Base-by-base conservation (phyloP, 441 rosid species). In the Arabidopsis hybrid region DNA sequence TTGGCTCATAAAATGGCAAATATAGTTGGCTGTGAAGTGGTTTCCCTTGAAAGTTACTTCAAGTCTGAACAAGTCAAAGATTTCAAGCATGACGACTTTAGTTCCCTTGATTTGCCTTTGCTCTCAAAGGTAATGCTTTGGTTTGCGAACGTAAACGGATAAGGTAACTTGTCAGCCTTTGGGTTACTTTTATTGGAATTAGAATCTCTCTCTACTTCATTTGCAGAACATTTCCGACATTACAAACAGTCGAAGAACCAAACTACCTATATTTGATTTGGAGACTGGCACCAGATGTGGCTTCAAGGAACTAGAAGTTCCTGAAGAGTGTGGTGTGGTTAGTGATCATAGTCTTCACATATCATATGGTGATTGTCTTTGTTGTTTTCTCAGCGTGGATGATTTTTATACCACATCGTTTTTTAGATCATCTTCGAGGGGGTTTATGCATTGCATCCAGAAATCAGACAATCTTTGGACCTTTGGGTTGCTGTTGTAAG, bases 1-100 rank as follows among this genome's bases (percentile, higher is more conserved):
- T 73, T 96, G 90, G 99, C 99, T 67, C 98, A 89, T 84, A 96
- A 96, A 85, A 93, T 93, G 99, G 99, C 99, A 56, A 96, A 91
- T 80, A 96, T 96, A 69, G 95, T 96, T 75, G 98, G 99, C 29
- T 96, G 99, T 80, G 97, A 93, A 85, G 99, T 96, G 72, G 97
- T 96, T 80, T 96, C 99, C 68, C 98, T 96, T 59, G 99, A 96
- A 87, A 91, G 84, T 79, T 96, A 96, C 82, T 93, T 90, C 83
- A 90, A 84, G 81, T 70, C 97, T 14, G 97, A 86, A 73, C 97
- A 88, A 83, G 91, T 82, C 60, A 96, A 88, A 86, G 97, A 90
- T 86, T 87, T 84, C 63, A 96, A 93, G 89, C 88, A 89, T 63
- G 99, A 96, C 69, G 97, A 93, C 81, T 96, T 96, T 68, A 84